phyloP scores from a whole-genome alignment of 495 filamentous ascomycete genomes.

The Penicillium canariense region DNA sequence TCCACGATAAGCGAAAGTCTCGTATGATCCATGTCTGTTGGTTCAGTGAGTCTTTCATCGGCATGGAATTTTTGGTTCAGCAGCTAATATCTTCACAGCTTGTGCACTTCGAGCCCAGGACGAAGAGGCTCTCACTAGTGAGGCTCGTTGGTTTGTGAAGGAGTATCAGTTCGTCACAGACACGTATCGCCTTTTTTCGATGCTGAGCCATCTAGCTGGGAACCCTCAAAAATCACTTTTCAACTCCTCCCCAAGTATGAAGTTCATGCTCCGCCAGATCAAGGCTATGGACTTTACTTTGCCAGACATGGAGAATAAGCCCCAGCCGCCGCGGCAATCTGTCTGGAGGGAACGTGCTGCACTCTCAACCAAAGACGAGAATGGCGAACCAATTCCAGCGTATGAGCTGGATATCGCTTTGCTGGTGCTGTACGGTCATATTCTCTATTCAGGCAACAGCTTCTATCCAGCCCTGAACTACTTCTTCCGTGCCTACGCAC shows the following conservation, averaged over 20 bases:
- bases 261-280: constrained; percentile 85
- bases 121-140: constrained; percentile 64
- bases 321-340: constrained; percentile 28
- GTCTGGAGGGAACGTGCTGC: constrained; percentile 47
- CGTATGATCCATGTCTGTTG: constrained; percentile 78
- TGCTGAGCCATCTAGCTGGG: constrained; percentile 62
- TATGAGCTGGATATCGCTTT: constrained; percentile 67
- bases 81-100: constrained; percentile 40
- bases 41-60: constrained; percentile 55
- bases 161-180: constrained; percentile 82
- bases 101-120: constrained; percentile 81
- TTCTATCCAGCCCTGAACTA: constrained; percentile 86
- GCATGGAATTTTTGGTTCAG: not conserved
- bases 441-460: constrained; percentile 72
- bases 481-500: constrained; percentile 79
- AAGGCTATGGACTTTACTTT: constrained; percentile 78
- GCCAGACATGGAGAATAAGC: constrained; percentile 29
- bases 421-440: constrained; percentile 84
- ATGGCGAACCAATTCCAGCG: constrained; percentile 47
- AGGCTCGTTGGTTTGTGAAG: constrained; percentile 80
- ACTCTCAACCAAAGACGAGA: constrained; percentile 49
- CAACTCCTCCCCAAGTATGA: constrained; percentile 66
- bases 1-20: constrained; percentile 58
- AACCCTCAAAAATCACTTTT: constrained; percentile 48
- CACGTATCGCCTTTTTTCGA: constrained; percentile 75